Percentiles rank a stretch among this genome's conserved stretches.
phyloP scores from a whole-genome alignment of 495 filamentous ascomycete genomes.

The Bacidia rubella region DNA sequence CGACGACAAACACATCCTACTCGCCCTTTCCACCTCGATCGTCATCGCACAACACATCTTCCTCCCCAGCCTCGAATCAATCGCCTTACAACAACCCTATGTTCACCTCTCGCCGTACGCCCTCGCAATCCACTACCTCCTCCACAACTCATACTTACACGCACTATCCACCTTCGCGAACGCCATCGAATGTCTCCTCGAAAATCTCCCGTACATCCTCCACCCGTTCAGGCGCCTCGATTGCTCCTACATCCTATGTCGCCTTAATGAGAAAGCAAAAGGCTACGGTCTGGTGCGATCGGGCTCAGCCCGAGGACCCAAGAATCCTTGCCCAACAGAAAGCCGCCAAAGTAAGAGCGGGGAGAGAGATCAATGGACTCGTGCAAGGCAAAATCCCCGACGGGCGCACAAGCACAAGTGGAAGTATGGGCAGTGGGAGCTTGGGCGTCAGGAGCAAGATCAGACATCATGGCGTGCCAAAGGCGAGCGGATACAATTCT shows the following conservation, averaged over 20 bases:
- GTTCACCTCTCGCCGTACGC: conserved; percentile 43
- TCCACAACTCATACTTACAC: conserved; percentile 31
- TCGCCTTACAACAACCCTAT: conserved; percentile 21
- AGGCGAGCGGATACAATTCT: conserved; percentile 56
- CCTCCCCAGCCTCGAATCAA: conserved; percentile 22
- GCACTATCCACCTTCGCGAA: conserved; percentile 23
- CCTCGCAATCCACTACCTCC: conserved; percentile 64
- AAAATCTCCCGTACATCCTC: conserved; percentile 65
- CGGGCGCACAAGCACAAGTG: conserved; percentile 42
- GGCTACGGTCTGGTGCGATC: conserved; percentile 97
- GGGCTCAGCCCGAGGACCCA: conserved; percentile 84
- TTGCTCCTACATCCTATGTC: conserved; percentile 65
- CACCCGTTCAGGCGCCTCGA: conserved; percentile 47
- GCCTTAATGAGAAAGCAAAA: conserved; percentile 91
- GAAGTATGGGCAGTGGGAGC: conserved; percentile 41
- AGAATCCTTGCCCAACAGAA: conserved; percentile 64
- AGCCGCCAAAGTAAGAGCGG: conserved; percentile 70
- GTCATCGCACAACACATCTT: conserved; percentile 41
- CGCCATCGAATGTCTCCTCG: conserved; percentile 33
- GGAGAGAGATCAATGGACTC: conserved; percentile 60
- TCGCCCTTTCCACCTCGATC: conserved; percentile 35
- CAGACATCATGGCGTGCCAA: conserved; percentile 61
- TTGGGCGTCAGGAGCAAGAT: conserved; percentile 55
- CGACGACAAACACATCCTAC: conserved; percentile 16
- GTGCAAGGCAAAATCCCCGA: conserved; percentile 5